Conservation (phyloP, 2,329 filamentous ascomycete genomes). For the Nothomitra cinnamomea region DNA sequence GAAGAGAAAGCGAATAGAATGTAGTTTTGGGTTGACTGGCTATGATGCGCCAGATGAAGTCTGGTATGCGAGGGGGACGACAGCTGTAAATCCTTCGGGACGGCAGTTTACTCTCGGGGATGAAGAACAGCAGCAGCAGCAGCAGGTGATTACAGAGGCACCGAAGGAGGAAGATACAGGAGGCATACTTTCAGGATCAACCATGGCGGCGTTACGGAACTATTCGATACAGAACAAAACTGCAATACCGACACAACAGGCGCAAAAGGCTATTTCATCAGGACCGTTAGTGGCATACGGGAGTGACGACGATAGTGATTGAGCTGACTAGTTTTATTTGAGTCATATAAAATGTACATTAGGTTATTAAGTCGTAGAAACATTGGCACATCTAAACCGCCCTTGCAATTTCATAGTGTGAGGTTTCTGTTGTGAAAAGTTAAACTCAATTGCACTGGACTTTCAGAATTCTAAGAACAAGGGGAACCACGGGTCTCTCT, state of each 20-base stretch:
- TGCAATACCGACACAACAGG: slow-evolving; percentile 35
- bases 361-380: too few relatives aligned
- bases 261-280: slow-evolving; percentile 35
- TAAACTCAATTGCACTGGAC: too few relatives aligned
- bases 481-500: too few relatives aligned
- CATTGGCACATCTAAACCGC: too few relatives aligned
- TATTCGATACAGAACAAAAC: slow-evolving; percentile 26
- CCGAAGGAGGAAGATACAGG: slow-evolving; percentile 26
- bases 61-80: slow-evolving; percentile 70
- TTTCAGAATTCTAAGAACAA: too few relatives aligned
- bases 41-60: slow-evolving; percentile 91
- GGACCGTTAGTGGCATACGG: slow-evolving; percentile 78
- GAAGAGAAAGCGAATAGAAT: slow-evolving; percentile 80
- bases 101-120: slow-evolving; percentile 46
- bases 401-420: too few relatives aligned
- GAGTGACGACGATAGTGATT: slow-evolving; percentile 67
- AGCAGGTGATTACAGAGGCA: slow-evolving; percentile 18
- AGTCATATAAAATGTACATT: too few relatives aligned
- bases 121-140: slow-evolving; percentile 29
- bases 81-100: slow-evolving; percentile 43
- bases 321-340: neutral
- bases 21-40: slow-evolving; percentile 71
- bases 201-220: slow-evolving; percentile 58
- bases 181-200: slow-evolving; percentile 70
- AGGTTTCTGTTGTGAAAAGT: too few relatives aligned